A percentile compares a stretch with the other conserved stretches of the same genome.
Conservation (phyloP, 2,329 filamentous ascomycete genomes). For the Scleromitrula shiraiana region DNA sequence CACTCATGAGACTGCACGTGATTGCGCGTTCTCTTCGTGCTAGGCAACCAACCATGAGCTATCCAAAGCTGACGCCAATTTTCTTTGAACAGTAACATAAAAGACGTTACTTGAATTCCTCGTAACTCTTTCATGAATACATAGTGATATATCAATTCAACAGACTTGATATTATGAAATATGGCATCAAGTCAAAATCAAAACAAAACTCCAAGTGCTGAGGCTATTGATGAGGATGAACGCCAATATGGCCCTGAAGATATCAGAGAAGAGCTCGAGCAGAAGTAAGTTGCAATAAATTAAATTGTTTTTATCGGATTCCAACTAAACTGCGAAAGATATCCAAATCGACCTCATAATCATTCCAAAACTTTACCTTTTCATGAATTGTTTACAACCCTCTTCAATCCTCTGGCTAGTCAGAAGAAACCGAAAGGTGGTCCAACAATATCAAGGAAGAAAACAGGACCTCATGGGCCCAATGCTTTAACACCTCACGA, state of each 20-base stretch:
- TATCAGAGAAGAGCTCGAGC: slow-evolving; percentile 19
- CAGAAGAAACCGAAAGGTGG: slow-evolving; percentile 58
- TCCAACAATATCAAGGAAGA: slow-evolving; percentile 44
- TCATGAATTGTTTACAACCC: slow-evolving; percentile 62
- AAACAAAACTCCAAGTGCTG: slow-evolving; percentile 15
- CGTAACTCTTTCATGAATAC: too few species aligned
- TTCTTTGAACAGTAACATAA: too few species aligned
- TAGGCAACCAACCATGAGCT: too few species aligned
- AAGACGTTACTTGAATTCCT: too few species aligned
- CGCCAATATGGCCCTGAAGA: slow-evolving; percentile 42
- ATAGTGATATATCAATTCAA: too few species aligned
- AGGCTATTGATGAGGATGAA: slow-evolving; percentile 34
- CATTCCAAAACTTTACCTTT: slow-evolving; percentile 73
- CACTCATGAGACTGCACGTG: too few species aligned
- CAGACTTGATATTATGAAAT: slow-evolving; percentile 1
- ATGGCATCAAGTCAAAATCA: slow-evolving; percentile 7
- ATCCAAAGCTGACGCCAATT: too few species aligned
- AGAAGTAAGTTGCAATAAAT: slow-evolving; percentile 16
- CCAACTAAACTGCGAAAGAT: slow-evolving; percentile 39
- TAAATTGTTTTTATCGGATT: not conserved
- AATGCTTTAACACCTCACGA: slow-evolving; percentile 62
- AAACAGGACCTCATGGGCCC: slow-evolving; percentile 44
- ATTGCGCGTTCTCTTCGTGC: too few species aligned
- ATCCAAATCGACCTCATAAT: slow-evolving; percentile 76
- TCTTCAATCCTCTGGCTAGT: slow-evolving; percentile 76